These are phyloP conservation scores for Phytophthora uliginosa DNA, from an alignment of 352 stramenopile species.

Conservation along the genomic window DNA sequence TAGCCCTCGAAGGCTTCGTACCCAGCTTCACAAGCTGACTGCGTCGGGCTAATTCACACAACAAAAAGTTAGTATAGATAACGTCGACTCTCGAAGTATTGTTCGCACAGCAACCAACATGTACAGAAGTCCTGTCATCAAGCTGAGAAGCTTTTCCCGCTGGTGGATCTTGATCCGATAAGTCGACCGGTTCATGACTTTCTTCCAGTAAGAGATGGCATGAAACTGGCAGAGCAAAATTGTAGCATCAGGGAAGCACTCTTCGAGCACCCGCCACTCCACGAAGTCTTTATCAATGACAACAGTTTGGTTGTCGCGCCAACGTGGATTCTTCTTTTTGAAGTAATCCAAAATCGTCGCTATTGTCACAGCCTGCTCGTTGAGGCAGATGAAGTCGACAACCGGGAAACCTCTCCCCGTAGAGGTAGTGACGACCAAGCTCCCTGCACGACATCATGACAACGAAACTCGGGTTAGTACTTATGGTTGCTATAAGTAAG, in stretches of 20 bases:
- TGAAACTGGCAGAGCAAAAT: neutral
- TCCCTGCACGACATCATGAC: too few species aligned
- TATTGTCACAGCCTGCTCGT: neutral
- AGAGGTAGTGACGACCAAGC: neutral
- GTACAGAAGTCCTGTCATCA: too few species aligned
- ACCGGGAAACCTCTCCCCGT: neutral
- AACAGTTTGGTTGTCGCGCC: neutral
- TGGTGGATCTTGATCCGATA: too few species aligned
- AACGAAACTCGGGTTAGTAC: too few species aligned
- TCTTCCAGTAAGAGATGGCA: neutral
- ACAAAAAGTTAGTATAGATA: too few species aligned
- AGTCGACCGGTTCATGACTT: neutral
- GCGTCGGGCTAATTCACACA: neutral
- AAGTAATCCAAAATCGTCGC: neutral
- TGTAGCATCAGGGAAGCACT: neutral
- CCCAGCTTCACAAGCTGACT: neutral
- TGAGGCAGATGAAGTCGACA: neutral
- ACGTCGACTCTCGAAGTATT: too few species aligned
- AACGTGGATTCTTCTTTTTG: neutral
- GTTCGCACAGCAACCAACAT: too few species aligned
- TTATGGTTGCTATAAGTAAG: too few species aligned
- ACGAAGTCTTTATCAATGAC: neutral
- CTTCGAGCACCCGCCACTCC: neutral
- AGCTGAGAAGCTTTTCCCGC: neutral
- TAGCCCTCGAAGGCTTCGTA: neutral